Evolutionary conservation across 202 grass and related monocot genomes (phyloP), one percentile per base, ranked within the genome.

Genomic region (Eragrostis tef): DNA sequence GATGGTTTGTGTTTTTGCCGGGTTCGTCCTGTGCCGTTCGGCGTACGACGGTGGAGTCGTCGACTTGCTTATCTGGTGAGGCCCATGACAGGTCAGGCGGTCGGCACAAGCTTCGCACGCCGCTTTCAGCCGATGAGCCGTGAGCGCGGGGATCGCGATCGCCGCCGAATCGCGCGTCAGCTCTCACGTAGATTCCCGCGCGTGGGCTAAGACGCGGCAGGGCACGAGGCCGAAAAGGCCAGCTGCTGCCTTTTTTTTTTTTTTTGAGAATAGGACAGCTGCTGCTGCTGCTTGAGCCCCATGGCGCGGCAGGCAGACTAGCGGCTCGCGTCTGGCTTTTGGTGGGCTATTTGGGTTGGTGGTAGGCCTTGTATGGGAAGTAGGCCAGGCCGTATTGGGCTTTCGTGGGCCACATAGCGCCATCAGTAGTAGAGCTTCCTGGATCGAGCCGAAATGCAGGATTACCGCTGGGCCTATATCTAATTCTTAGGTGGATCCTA

Each of bases 41-140:
- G 11, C 57, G 22, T 13, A 59, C 21, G 57, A 60, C 3, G 3
- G 12, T 1, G 21, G 57, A 12, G 8, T 60, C 57, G 57, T 60
- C 57, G 22, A 26, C 22, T 31, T 0, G 56, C 56, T 24, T 24
- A 12, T 24, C n/a, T 22, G 54, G 20, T 10, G 54, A 31, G 29
- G 29, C 29, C 53, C 53, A 6, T 57, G 54, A 58, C 20, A 31
- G 7, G 56, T 25, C n/a, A 11, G 11, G 56, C 21, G 21, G 27
- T 44, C 59, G 43, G 42, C 10, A 22, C 52, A 78, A 77, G 51
- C 72, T 84, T 84, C 43, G 64, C 20, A 46, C 74, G 53, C 82
- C 44, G 64, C 74, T 62, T 70, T 77, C 73, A 9, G 29, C 27
- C 36, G 45, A 54, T 31, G 43, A 9, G n/a, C n/a, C 31, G 1